Evolutionary conservation across 192 early-diverging fungal species (phyloP).

Genomic region (Piromyces finnis): DNA sequence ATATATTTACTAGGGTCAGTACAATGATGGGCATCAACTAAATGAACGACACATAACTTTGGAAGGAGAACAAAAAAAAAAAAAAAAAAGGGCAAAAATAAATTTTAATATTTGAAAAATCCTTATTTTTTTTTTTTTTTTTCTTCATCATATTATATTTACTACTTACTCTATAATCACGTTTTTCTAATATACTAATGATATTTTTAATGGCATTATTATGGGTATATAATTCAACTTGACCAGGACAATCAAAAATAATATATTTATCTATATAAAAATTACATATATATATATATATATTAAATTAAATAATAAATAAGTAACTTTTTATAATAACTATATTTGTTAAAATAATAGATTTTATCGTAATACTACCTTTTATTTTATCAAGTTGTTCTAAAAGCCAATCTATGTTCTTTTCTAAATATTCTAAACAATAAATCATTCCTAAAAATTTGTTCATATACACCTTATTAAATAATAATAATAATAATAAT

Average conservation of each 20-base stretch:
- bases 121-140: no score
- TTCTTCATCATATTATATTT: no score
- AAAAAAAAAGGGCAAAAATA: no score
- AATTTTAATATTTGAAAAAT: no score
- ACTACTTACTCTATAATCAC: slow-evolving; percentile 41
- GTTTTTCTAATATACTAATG: slow-evolving; percentile 45
- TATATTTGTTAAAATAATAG: no score
- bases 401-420: slow-evolving; percentile 37
- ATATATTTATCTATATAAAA: slow-evolving; percentile 35
- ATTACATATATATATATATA: no score
- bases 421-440: slow-evolving; percentile 43
- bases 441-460: slow-evolving; percentile 13
- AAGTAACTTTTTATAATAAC: no score
- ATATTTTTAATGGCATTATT: slow-evolving; percentile 47
- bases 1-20: slow-evolving; percentile 84
- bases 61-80: slow-evolving; percentile 68
- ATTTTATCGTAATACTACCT: no score
- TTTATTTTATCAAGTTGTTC: slow-evolving; percentile 11
- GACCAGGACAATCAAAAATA: slow-evolving; percentile 37
- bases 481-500: no score
- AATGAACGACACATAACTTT: slow-evolving; percentile 1
- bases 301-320: no score
- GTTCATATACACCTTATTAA: no score
- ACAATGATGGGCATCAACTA: slow-evolving; percentile 85
- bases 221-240: slow-evolving; percentile 40